Base-by-base conservation (phyloP, 495 filamentous ascomycete genomes). In the Penicillium manginii region DNA sequence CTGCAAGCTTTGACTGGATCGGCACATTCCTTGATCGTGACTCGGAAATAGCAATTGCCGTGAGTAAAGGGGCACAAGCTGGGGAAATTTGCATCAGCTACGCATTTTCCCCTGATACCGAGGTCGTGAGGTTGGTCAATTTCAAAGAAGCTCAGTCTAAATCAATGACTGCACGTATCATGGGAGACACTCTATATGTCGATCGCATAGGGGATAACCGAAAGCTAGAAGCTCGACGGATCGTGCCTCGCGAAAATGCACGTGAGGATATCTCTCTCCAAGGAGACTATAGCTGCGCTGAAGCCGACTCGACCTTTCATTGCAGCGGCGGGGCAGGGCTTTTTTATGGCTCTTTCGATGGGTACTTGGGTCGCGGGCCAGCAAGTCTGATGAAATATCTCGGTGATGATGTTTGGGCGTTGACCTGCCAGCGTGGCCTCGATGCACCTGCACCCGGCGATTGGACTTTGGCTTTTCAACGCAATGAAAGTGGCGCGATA, bases 401-500 rank as follows among this genome's bases (percentile, higher is more conserved):
- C 6, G 70, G 65, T 3, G 58, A 63, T 19, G 70, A 75, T 68
- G 56, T 73, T 2, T 75, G 72, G 72, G 50, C 22, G 3, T 40
- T 75, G 32, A 51, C 54, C 9, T 73, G 69, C 29, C 68, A 70
- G 3, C 59, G 72, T n/a, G 68, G 66, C 1, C 31, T 75, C 32
- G 72, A 75, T 66, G 63, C 70, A 5, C 62, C 68, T 9, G 66
- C 70, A 4, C 72, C 72, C 1, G 72, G 72, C 4, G 60, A 75
- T 26, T 75, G 72, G 72, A 75, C 72, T 0, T 23, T 75, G 4
- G 57, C 64, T 3, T 61, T 75, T 21, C 62, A 53, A 6, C 66
- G 70, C 3, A 53, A 67, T 54, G 64, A 65, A 17, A 39, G 43
- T n/a, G 62, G 58, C 17, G 10, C 23, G 2, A 43, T 73, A 0